Percentiles rank a stretch among this genome's conserved stretches.
Conservation (phyloP, 129 eudicot species). For the Glebionis coronaria region DNA sequence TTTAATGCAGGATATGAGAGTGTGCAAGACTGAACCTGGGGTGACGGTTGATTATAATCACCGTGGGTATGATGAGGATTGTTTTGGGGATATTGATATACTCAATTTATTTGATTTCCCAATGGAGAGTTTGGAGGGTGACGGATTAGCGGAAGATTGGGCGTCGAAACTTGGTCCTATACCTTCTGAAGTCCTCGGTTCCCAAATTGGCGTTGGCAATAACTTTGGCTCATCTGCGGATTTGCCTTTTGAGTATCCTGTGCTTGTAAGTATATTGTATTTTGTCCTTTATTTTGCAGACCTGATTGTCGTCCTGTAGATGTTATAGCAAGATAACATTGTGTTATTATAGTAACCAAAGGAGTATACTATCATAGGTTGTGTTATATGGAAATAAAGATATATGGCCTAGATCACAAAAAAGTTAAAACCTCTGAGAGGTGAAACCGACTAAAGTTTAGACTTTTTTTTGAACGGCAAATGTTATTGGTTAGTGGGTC, state of each 20-base stretch:
- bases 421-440: no score
- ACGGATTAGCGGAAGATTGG: conserved; percentile 53
- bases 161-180: conserved; percentile 60
- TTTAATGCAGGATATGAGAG: conserved; percentile 38
- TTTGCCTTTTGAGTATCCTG: conserved; percentile 27
- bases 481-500: no score
- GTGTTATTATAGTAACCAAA: background rate
- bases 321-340: conserved; percentile 12
- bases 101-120: conserved; percentile 55
- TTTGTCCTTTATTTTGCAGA: background rate
- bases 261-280: conserved; percentile 28
- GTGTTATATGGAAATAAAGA: background rate
- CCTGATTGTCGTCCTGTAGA: background rate
- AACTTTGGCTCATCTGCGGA: conserved; percentile 17
- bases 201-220: conserved; percentile 29
- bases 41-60: conserved; percentile 26
- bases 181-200: conserved; percentile 39
- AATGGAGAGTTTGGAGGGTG: conserved; percentile 61
- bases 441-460: background rate
- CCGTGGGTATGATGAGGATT: conserved; percentile 29
- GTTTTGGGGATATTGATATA: conserved; percentile 38
- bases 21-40: conserved; percentile 45
- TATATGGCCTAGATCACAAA: background rate
- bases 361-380: no score
- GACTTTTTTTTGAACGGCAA: no score